phyloP scores from a whole-genome alignment of 495 filamentous ascomycete genomes.

The Sordaria brevicollis region DNA sequence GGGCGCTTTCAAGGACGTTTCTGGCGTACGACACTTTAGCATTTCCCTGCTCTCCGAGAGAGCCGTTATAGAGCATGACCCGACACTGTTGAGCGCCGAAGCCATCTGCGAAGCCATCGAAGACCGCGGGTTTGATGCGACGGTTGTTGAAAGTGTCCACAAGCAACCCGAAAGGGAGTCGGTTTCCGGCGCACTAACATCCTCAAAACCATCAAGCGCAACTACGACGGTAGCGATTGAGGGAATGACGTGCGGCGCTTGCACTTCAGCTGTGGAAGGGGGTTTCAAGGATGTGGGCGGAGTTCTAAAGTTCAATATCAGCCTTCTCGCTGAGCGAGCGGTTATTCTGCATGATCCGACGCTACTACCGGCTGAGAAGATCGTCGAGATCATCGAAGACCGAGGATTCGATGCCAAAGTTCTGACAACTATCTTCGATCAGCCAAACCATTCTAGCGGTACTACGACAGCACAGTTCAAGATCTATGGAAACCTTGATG shows the following conservation, averaged over 20 bases:
- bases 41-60: constrained; percentile 88
- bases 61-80: constrained; percentile 80
- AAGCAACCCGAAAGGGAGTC: constrained; percentile 22
- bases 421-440: constrained; percentile 46
- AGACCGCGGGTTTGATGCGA: constrained; percentile 84
- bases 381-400: constrained; percentile 85
- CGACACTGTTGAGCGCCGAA: constrained; percentile 52
- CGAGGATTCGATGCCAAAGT: constrained; percentile 85
- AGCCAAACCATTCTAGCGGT: constrained; percentile 34
- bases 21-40: constrained; percentile 77
- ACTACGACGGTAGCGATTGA: constrained; percentile 82
- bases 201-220: constrained; percentile 27
- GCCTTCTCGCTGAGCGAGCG: constrained; percentile 83
- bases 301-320: constrained; percentile 83
- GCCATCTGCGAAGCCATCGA: constrained; percentile 74
- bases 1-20: constrained; percentile 64
- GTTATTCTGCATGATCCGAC: constrained; percentile 72
- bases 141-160: constrained; percentile 48
- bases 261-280: constrained; percentile 80
- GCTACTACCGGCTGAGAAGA: constrained; percentile 57
- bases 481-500: constrained; percentile 69
- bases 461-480: constrained; percentile 60
- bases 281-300: constrained; percentile 67
- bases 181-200: constrained; percentile 14
- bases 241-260: constrained; percentile 96